A percentile compares a stretch with the other conserved stretches of the same genome.
phyloP scores from a whole-genome alignment of 176 grass and related monocot genomes.

The Aegilops tauschii region DNA sequence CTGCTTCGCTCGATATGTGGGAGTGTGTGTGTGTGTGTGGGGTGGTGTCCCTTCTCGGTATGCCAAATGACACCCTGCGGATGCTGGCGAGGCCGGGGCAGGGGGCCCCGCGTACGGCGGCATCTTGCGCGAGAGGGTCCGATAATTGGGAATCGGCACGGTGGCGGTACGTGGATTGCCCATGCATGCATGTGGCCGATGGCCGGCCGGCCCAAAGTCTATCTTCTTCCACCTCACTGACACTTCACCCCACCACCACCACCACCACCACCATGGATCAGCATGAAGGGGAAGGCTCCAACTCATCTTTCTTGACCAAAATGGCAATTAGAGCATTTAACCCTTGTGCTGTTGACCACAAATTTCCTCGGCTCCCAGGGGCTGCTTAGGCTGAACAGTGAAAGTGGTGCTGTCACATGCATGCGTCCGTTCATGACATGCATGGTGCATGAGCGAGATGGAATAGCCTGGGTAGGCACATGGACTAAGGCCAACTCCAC shows the following conservation, averaged over 20 bases:
- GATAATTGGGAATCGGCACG: not conserved
- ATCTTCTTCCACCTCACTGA: not conserved
- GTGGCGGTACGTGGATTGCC: not conserved
- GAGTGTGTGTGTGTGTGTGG: conserved; percentile 8
- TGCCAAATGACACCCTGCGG: conserved; percentile 23
- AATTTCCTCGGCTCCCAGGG: not conserved
- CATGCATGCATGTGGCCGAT: no score
- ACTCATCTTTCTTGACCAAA: not conserved
- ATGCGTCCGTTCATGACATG: not conserved
- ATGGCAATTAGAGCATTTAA: not conserved
- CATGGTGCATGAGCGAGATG: not conserved
- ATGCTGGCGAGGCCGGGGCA: not conserved
- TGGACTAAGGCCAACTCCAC: not conserved
- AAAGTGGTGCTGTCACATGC: not conserved
- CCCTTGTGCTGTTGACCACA: not conserved
- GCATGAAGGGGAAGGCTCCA: not conserved
- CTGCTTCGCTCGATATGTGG: conserved; percentile 17
- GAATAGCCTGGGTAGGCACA: not conserved
- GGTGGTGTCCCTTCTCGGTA: conserved; percentile 34
- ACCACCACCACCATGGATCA: not conserved
- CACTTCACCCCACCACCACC: not conserved
- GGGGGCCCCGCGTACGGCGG: not conserved
- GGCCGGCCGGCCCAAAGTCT: not conserved
- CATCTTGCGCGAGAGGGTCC: not conserved
- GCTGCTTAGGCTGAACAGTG: not conserved